A percentile compares a stretch with the other conserved stretches of the same genome.
phyloP scores from a whole-genome alignment of 352 stramenopile genomes.

The Globisporangium mamillatum region DNA sequence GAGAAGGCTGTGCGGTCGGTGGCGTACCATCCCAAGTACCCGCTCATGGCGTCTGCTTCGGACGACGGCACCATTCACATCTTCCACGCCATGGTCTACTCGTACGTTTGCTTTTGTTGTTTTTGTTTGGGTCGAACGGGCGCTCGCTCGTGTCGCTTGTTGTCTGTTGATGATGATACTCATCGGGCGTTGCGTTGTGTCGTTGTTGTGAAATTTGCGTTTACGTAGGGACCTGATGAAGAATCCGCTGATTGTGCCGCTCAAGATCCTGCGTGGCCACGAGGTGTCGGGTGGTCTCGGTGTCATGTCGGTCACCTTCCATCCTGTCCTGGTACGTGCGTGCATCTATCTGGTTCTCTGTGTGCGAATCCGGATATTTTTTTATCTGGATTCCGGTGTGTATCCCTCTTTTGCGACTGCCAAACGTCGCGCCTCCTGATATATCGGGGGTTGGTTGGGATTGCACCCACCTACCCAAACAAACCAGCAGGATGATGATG shows the following conservation, averaged over 20 bases:
- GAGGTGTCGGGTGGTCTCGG: conserved; percentile 93
- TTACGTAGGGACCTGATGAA: conserved; percentile 94
- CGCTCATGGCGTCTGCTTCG: conserved; percentile 97
- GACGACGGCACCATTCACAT: conserved; percentile 99
- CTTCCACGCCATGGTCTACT: conserved; percentile 99
- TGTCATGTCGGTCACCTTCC: conserved; percentile 95
- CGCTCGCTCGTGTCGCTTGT: conserved; percentile 10
- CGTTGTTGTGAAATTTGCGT: neutral
- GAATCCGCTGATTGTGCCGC: conserved; percentile 98
- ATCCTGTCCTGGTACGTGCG: conserved; percentile 92
- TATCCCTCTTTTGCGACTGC: neutral
- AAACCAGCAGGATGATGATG: neutral
- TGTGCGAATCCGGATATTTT: neutral
- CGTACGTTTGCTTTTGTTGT: conserved; percentile 52
- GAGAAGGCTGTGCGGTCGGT: conserved; percentile 95
- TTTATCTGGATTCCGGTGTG: neutral
- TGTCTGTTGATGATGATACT: neutral
- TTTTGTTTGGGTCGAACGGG: neutral
- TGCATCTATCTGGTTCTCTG: neutral
- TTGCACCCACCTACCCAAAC: neutral
- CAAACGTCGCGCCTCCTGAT: neutral
- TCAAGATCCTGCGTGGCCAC: conserved; percentile 98
- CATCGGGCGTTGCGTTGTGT: neutral
- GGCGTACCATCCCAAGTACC: conserved; percentile 94
- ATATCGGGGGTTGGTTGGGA: neutral